Evolutionary conservation across 108 stramenopile genomes (phyloP).

Genomic region (Cyclotella sp.): DNA sequence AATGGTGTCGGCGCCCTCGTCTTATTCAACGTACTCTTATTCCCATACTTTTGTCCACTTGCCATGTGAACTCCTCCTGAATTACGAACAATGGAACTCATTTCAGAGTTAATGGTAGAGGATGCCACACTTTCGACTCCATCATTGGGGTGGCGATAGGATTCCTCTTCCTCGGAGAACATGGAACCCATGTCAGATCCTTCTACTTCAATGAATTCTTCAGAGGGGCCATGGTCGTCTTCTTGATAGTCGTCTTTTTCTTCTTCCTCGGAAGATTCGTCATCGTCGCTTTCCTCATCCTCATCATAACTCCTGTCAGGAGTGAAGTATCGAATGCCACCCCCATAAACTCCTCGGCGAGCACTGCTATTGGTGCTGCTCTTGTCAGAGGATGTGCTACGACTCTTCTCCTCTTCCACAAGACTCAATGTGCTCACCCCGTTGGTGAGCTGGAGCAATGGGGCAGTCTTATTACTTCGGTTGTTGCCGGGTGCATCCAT

Average conservation of each 20-base stretch:
- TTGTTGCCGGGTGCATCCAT: constrained; percentile 1
- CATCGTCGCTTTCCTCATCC: constrained; percentile 15
- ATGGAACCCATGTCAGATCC: constrained; percentile 24
- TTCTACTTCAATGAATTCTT: background rate
- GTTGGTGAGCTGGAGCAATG: constrained; percentile 31
- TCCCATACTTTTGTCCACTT: background rate
- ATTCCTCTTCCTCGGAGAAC: constrained; percentile 24
- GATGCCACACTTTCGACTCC: constrained; percentile 10
- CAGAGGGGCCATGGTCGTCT: background rate
- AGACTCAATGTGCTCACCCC: constrained; percentile 8
- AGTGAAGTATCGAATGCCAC: constrained; percentile 42
- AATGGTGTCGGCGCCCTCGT: constrained; percentile 1
- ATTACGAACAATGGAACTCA: constrained; percentile 4
- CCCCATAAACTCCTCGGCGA: constrained; percentile 34
- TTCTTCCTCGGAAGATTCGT: constrained; percentile 22
- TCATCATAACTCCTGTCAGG: constrained; percentile 22
- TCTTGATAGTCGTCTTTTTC: background rate
- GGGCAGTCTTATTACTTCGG: background rate
- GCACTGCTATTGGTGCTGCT: constrained; percentile 7
- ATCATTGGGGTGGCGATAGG: background rate
- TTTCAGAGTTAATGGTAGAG: constrained; percentile 16
- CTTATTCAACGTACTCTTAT: background rate
- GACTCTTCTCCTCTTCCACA: constrained; percentile 12
- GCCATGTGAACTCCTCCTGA: constrained; percentile 4
- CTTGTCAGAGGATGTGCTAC: constrained; percentile 14